A percentile compares a stretch with the other conserved stretches of the same genome.
phyloP scores from a whole-genome alignment of 257 asterid genomes.

The Ilex aquifolium region DNA sequence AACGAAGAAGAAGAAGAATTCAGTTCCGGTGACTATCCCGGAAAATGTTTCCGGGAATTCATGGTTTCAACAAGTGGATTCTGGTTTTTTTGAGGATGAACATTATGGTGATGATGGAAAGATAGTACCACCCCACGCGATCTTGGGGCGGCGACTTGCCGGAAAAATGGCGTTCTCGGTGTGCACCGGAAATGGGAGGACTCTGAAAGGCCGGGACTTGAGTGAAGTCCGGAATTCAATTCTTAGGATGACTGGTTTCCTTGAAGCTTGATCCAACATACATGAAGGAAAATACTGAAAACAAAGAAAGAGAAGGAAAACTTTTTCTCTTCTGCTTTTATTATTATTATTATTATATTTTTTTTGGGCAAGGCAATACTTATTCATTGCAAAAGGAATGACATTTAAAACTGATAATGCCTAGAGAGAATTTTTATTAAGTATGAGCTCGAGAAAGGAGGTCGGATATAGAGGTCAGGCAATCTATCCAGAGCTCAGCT shows the following conservation, averaged over 20 bases:
- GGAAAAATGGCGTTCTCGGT: slow-evolving; percentile 1
- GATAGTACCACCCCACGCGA: not conserved
- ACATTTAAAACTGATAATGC: not conserved
- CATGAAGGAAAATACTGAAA: not conserved
- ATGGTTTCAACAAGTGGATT: slow-evolving; percentile 29
- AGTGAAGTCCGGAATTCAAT: slow-evolving; percentile 6
- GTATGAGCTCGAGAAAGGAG: too few species aligned
- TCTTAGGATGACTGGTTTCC: not conserved
- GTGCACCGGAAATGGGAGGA: slow-evolving; percentile 2
- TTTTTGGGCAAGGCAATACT: not conserved
- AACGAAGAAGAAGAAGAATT: slow-evolving; percentile 4
- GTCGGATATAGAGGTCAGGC: too few species aligned
- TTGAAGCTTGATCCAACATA: not conserved
- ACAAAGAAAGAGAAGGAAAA: not conserved
- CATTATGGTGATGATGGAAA: not conserved
- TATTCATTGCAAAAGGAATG: not conserved
- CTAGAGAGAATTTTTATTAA: too few species aligned
- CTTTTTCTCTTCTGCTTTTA: not conserved
- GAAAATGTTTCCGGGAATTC: slow-evolving; percentile 24
- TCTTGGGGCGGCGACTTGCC: not conserved
- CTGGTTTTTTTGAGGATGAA: slow-evolving; percentile 12
- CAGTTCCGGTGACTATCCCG: slow-evolving; percentile 57
- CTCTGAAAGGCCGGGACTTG: not conserved
- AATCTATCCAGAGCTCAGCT: too few species aligned
- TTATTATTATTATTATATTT: not conserved